A percentile compares a stretch with the other conserved stretches of the same genome.
Evolutionary conservation across 805 yeast genomes (phyloP).

Genomic region (Spathaspora hagerdaliae): DNA sequence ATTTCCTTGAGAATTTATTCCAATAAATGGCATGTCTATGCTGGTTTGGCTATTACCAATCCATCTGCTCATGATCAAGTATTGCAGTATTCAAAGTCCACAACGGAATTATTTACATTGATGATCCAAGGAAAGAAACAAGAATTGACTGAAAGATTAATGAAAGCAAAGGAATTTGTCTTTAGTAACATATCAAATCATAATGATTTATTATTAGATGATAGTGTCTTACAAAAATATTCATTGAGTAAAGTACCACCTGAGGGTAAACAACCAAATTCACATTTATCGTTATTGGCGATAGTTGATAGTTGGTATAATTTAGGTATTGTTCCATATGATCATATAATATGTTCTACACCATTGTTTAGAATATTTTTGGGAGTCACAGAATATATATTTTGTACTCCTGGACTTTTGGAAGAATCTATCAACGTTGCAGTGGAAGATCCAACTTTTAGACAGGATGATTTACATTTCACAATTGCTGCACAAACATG

Average conservation of each 20-base stretch:
- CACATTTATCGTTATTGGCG: constrained; percentile 83
- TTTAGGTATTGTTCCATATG: constrained; percentile 84
- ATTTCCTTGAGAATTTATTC: constrained; percentile 86
- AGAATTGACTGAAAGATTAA: constrained; percentile 55
- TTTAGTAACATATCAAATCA: constrained; percentile 61
- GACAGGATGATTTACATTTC: constrained; percentile 90
- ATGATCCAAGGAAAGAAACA: constrained; percentile 68
- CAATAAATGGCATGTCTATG: constrained; percentile 97
- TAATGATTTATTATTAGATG: constrained; percentile 69
- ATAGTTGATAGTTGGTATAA: constrained; percentile 93
- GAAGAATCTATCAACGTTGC: constrained; percentile 79
- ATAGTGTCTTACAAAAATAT: constrained; percentile 70
- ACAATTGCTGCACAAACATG: constrained; percentile 86
- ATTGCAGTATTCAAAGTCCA: constrained; percentile 81
- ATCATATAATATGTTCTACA: constrained; percentile 94
- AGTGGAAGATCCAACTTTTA: constrained; percentile 57
- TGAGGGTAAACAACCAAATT: constrained; percentile 68
- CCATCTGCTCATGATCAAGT: constrained; percentile 93
- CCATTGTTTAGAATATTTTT: constrained; percentile 87
- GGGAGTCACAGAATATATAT: constrained; percentile 90
- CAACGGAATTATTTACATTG: constrained; percentile 75
- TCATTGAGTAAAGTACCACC: constrained; percentile 73
- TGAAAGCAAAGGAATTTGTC: constrained; percentile 67
- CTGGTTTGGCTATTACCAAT: constrained; percentile 93
- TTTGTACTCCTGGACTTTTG: constrained; percentile 77